Base-by-base conservation (phyloP, 2,329 filamentous ascomycete species). In the Diaporthe amygdali region DNA sequence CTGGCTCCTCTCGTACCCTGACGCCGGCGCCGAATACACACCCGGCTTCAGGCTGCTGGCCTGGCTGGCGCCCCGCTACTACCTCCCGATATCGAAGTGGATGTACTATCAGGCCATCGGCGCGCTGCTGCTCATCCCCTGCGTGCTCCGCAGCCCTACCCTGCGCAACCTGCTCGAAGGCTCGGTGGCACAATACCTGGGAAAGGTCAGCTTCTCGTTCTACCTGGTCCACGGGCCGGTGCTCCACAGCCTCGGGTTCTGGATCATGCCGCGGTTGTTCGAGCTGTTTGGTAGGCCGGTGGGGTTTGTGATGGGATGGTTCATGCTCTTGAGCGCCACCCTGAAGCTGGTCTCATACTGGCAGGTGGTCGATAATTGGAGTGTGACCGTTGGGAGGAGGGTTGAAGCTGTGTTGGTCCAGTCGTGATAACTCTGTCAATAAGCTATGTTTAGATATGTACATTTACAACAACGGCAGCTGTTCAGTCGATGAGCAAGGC, bases 81-180 rank as follows among this genome's bases (percentile, higher is more conserved):
- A 83, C 75, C 70, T 72, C 4, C 78, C 80, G 2, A 68, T 82
- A 0, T 81, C 80, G 0, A 79, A 77, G 9, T 83, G 82, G 82
- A 81, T 81, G 79, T 82, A 82, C 69, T 83, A 82, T 72, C 78
- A 83, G 66, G 74, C 80, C 0, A 77, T 81, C 71, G 82, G 82
- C 1, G 82, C 82, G 0, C 73, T 83, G 1, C 70, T 83, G 3
- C 77, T 83, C 0, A 72, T 83, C 10, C 79, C 77, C 0, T 82
- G 81, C 44, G 75, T 82, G 25, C 68, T 83, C 9, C 80, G 79
- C 44, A 82, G 78, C 39, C 77, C 77, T 0, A 54, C 74, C 1
- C 76, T 82, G 9, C 71, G 76, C 39, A 51, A 69, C 2, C 1
- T 80, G 8, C 75, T 83, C 3, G 81, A 83, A 63, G 74, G 75